These are phyloP conservation scores for Xylaria hypoxylon DNA, from an alignment of 2,329 filamentous ascomycete species.

Conservation along the genomic window DNA sequence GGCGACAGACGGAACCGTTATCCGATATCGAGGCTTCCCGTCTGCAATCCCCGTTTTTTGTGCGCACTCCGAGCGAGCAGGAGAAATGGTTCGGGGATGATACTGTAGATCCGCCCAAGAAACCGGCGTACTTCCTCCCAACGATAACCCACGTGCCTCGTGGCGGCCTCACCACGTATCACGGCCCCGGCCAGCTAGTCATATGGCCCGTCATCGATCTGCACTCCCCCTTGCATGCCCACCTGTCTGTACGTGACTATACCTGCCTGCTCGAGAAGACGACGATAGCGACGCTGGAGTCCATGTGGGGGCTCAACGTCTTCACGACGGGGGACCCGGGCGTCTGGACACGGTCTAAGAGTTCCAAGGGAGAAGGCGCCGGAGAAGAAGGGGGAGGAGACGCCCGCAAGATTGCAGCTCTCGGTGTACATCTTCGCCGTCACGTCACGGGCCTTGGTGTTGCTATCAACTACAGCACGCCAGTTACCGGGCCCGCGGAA, in stretches of 20 bases:
- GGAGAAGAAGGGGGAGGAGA: constrained; percentile 45
- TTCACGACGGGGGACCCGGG: constrained; percentile 81
- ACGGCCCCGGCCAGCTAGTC: constrained; percentile 91
- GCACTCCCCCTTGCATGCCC: constrained; percentile 65
- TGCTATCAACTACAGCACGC: constrained; percentile 79
- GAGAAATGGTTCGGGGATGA: constrained; percentile 29
- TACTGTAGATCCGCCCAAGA: constrained; percentile 18
- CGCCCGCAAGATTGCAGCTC: constrained; percentile 82
- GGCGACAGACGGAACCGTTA: constrained; percentile 73
- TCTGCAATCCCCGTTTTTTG: constrained; percentile 57
- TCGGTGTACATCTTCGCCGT: constrained; percentile 90
- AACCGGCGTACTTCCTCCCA: constrained; percentile 53
- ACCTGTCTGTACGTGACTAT: constrained; percentile 78
- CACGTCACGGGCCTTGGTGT: constrained; percentile 88
- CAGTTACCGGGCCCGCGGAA: constrained; percentile 56
- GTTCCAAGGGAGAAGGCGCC: constrained; percentile 39
- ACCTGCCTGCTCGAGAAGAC: constrained; percentile 81
- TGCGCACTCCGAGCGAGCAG: constrained; percentile 46
- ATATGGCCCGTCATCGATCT: constrained; percentile 94
- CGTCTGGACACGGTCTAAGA: constrained; percentile 73
- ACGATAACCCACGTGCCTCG: constrained; percentile 79
- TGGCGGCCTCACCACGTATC: constrained; percentile 93
- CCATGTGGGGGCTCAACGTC: constrained; percentile 68
- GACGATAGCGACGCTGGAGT: constrained; percentile 73
- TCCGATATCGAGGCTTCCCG: constrained; percentile 58